Base-by-base conservation (phyloP, 257 asterid species). In the Plantago ovata region DNA sequence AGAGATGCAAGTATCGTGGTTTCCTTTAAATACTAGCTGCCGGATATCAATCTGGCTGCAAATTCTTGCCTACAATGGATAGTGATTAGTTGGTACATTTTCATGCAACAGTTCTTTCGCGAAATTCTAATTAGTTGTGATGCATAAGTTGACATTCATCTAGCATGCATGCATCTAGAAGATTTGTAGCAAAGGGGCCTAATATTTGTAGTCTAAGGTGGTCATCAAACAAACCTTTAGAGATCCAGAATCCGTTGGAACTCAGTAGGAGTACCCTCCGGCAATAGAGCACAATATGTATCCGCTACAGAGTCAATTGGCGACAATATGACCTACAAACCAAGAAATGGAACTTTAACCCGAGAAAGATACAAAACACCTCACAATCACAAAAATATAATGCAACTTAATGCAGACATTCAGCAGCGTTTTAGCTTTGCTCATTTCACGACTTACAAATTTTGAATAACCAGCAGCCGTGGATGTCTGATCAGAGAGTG, bases 351-450 rank as follows among this genome's bases (percentile, higher is more conserved):
- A 39, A 56, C 56, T 56, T 47, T 55, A 59, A 58, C 56, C 59
- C 42, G 36, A 51, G 56, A 46, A 56, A 20, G 45, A 39, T 50
- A 63, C 39, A 54, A 21, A 61, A 32, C 18, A 55, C 16, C 57
- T 21, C 14, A 21, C 63, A 43, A 22, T 50, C 38, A 9, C n/a
- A 21, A 46, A n/a, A 51, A 24, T 1, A 5, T 18, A 38, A 39
- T 13, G 38, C 13, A 20, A 13, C 21, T 38, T 59, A 44, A 56
- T 53, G 56, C 66, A 63, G 62, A 86, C 97, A 93, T 93, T 93
- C 60, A 93, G 72, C 48, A 93, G 77, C 68, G 99, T 96, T 81
- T 93, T 97, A 46, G 99, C 99, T 80, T 93, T 93, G 95, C 99
- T 93, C 97, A 89, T 93, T 76, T 93, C 99, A 56, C 95, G 87